Evolutionary conservation across 225 moss, liverwort and hornwort species (phyloP).

Genomic region (Marchantia paleacea): DNA sequence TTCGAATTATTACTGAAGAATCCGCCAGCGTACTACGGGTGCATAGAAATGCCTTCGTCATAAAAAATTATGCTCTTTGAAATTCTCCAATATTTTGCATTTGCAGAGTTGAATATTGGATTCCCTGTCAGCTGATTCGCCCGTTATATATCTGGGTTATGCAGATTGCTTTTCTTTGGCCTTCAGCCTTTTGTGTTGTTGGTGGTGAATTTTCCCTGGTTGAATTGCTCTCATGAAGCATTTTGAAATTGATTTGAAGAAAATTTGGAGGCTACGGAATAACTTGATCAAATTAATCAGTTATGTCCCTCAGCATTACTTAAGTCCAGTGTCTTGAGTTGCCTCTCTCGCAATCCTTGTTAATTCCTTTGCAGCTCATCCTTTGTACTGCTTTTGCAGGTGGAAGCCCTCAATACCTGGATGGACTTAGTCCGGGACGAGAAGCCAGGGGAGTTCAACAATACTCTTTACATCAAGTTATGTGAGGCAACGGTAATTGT

Average conservation of each 20-base stretch:
- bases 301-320: not conserved
- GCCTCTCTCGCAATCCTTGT: not conserved
- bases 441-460: slow-evolving; percentile 60
- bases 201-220: too few species aligned
- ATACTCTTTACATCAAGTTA: slow-evolving; percentile 64
- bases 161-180: too few species aligned
- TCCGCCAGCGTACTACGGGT: slow-evolving; percentile 2
- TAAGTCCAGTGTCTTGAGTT: not conserved
- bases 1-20: slow-evolving; percentile 53
- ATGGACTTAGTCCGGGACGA: slow-evolving; percentile 84
- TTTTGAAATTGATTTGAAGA: not conserved
- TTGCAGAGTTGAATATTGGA: too few species aligned
- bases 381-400: slow-evolving; percentile 37
- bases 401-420: slow-evolving; percentile 57
- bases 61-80: too few species aligned
- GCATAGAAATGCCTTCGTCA: not conserved
- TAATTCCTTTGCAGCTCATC: not conserved
- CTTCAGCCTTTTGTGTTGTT: too few species aligned
- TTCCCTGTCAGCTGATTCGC: too few species aligned
- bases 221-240: too few species aligned
- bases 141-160: too few species aligned
- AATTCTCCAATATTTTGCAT: too few species aligned
- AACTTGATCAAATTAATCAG: not conserved
- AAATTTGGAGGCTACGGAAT: not conserved
- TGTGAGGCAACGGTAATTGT: slow-evolving; percentile 62